Conservation (phyloP, 2,329 filamentous ascomycete genomes). For the Ceratocystis cacaofunesta region DNA sequence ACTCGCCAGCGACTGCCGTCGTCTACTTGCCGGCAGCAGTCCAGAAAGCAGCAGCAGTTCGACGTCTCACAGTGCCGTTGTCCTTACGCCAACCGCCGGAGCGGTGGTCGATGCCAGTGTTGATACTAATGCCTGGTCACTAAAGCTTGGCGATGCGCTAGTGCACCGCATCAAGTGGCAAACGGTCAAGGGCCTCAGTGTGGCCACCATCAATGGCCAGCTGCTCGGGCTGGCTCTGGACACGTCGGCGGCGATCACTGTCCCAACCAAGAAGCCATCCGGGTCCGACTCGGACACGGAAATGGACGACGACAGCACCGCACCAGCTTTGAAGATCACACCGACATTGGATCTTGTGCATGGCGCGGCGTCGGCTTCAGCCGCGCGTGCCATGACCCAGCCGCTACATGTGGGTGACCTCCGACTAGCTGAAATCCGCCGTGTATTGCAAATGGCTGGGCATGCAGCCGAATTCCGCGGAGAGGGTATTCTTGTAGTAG, state of each 20-base stretch:
- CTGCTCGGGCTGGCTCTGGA: conserved; percentile 29
- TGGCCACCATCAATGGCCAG: conserved; percentile 81
- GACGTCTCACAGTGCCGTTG: conserved; percentile 40
- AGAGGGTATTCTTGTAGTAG: conserved; percentile 80
- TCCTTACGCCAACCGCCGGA: conserved; percentile 70
- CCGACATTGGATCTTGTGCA: conserved; percentile 42
- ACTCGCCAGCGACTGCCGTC: conserved; percentile 67
- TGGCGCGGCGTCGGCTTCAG: conserved; percentile 57
- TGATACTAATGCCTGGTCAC: conserved; percentile 93
- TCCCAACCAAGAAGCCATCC: conserved; percentile 11
- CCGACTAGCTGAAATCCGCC: conserved; percentile 71
- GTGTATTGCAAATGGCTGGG: conserved; percentile 65
- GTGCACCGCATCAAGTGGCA: conserved; percentile 89
- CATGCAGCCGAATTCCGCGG: conserved; percentile 86
- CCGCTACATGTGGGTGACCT: conserved; percentile 91
- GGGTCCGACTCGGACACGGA: conserved; percentile 17
- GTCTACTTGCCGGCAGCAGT: conserved; percentile 39
- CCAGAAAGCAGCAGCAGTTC: conserved; percentile 23
- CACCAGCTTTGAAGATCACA: conserved; percentile 23
- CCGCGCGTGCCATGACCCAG: conserved; percentile 45
- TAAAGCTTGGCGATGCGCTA: conserved; percentile 73
- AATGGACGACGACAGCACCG: conserved; percentile 12
- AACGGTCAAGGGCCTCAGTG: conserved; percentile 73
- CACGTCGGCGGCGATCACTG: conserved; percentile 16
- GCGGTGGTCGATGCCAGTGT: conserved; percentile 74